Base-by-base conservation (phyloP, 2,329 filamentous ascomycete species). In the Coniochaeta hoffmannii region DNA sequence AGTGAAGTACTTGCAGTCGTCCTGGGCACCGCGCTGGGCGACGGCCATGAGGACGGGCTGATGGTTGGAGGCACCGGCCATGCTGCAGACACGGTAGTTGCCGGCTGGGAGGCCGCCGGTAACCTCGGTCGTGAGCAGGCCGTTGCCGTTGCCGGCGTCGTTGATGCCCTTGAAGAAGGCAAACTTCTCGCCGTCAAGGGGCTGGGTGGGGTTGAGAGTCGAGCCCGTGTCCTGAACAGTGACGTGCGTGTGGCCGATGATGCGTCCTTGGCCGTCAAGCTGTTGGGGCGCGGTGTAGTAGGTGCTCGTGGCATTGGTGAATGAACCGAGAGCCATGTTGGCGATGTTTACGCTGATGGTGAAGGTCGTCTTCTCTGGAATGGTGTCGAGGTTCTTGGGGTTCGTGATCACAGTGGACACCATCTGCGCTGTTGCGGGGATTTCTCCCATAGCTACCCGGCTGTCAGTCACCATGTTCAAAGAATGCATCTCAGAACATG, bases 91-190 rank as follows among this genome's bases (percentile, higher is more conserved):
- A 62, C 84, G 81, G 71, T 86, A 87, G 72, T 80, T 82, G 34
- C 83, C 83, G 3, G 75, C 73, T 3, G 82, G 81, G 2, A 87
- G 78, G 63, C 83, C 84, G 56, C 77, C 80, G 1, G 72, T 69
- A 24, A 87, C 83, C 1, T 66, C 69, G 36, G 82, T 78, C 12
- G 72, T 68, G 11, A 87, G 71, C 5, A 75, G 70, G 53, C 82
- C 82, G 2, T 79, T 62, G 31, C 76, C 77, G 62, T 86, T 76
- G 32, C 81, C 82, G 15, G 70, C 75, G 58, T 84, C 81, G 68
- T 86, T 84, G 71, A 86, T 82, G 58, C 83, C 83, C 75, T 86
- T 85, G 78, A 86, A 86, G 68, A 85, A 85, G 64, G 71, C 79
- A 61, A 81, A 85, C 64, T 75, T 68, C 22, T 65, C 68, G 31